Evolutionary conservation across 2,329 filamentous ascomycete genomes (phyloP), one percentile per base, ranked within the genome.

Genomic region (Monosporascus sp.): DNA sequence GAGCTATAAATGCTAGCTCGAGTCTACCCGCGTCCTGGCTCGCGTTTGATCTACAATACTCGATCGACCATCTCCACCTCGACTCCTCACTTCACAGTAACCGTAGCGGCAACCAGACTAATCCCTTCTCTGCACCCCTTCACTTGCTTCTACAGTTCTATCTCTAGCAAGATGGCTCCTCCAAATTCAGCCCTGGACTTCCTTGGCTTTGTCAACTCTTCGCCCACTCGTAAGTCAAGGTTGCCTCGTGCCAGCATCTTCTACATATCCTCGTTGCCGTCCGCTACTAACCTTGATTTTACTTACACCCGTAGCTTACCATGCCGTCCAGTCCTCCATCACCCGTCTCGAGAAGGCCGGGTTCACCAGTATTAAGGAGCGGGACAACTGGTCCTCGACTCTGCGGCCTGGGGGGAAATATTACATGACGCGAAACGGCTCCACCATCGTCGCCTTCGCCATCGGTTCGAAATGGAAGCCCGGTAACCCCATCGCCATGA

Each of bases 401-500:
- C 82, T 96, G 57, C 82, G 85, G 53, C 90, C 91, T 22, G 92
- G 93, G 58, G 92, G 93, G 59, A 97, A 95, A 74, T 97, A 97
- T 79, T 97, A 92, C 75, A 83, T 97, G 66, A 97, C 93, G 48
- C 88, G 93, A 60, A 97, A 97, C 75, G 87, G 84, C 55, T 96
- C 91, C 26, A 95, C 93, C 48, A 89, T 97, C 59, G 84, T 96
- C 54, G 92, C 92, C 59, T 97, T 97, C 73, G 89, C 90, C 57
- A 87, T 97, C 65, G 93, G 93, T 66, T 83, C 85, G 66, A 87
- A 89, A 76, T 99, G 93, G 93, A 87, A 87, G 68, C 85, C 93
- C 2, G 93, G 93, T 45, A 96, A 96, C 71, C 87, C 92, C 8
- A 86, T 97, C 59, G 82, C 90, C 69, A 96, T 97, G 83, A 85